Base-by-base conservation (phyloP, 129 eudicot species). In the Tagetes patula region DNA sequence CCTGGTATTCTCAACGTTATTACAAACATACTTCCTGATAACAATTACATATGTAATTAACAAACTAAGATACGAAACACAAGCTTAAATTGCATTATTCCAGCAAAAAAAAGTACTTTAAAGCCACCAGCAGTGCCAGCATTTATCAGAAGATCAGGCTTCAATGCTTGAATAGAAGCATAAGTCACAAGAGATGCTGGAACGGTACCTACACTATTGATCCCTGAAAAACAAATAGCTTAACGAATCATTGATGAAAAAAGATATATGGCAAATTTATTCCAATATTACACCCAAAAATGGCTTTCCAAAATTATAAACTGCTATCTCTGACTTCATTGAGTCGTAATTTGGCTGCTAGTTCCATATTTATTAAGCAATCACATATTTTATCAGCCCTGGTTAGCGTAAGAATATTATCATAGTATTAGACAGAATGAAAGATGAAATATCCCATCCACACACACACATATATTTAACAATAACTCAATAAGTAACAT, bases 121-220 rank as follows among this genome's bases (percentile, higher is more conserved):
- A 91, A 91, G 56, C 88, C 97, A 77, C 97, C 97, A 75, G 91
- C 86, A 68, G 97, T 91, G 73, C 97, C 97, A 13, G 97, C 97
- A 73, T 91, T 88, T 83, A 91, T 91, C 75, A 91, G 79, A 70
- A 91, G 85, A 75, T 91, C 97, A 37, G 97, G 97, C 79, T 86
- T 75, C 66, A 91, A 75, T 53, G 97, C 97, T 80, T 87, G 91
- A 59, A 91, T 82, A 73, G 97, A 80, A 54, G 97, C 97, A 84
- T 84, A 91, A 58, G 95, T 84, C 82, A 91, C 80, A 75, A 91
- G 97, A 58, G 95, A 77, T 69, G 91, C 91, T 69, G 97, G 84
- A 70, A 91, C 86, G 27, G 97, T 91, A 37, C 97, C 97, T 3
- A 91, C 87, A 63, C 89, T 52, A 63, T 88, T 87, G 46, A 82